Percentiles rank a stretch among this genome's conserved stretches.
Evolutionary conservation across 257 asterid species (phyloP).

Genomic region (Nicotiana paniculata): DNA sequence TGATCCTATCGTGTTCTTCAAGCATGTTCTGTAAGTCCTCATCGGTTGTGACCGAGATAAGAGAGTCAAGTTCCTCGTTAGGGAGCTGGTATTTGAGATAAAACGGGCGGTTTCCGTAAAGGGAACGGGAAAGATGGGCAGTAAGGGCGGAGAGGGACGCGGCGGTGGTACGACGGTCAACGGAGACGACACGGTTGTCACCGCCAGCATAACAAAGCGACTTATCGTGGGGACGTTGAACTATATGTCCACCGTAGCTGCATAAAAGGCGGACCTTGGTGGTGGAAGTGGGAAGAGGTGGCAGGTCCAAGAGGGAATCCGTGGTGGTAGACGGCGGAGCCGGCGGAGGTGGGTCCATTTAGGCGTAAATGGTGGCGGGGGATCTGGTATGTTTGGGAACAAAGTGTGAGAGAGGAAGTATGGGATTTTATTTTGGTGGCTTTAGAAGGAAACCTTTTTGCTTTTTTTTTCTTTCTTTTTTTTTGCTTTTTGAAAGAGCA

Average conservation of each 20-base stretch:
- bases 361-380: conserved; percentile 7
- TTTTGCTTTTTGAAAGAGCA: neutral
- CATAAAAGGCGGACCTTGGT: conserved; percentile 80
- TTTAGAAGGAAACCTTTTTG: conserved; percentile 8
- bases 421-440: conserved; percentile 6
- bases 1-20: conserved; percentile 66
- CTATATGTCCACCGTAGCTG: conserved; percentile 84
- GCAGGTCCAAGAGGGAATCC: conserved; percentile 3
- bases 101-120: conserved; percentile 56
- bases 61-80: conserved; percentile 63
- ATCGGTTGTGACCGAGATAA: conserved; percentile 66
- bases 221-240: conserved; percentile 73
- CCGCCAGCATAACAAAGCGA: conserved; percentile 79
- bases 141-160: conserved; percentile 37
- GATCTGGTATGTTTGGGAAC: neutral
- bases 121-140: conserved; percentile 48
- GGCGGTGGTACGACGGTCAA: conserved; percentile 68
- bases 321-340: conserved; percentile 29
- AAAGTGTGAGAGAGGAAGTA: neutral
- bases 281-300: conserved; percentile 26
- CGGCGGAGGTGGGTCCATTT: conserved; percentile 44
- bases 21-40: conserved; percentile 81
- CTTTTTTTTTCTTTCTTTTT: neutral
- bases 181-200: conserved; percentile 67
- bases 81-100: conserved; percentile 82